Base-by-base conservation (phyloP, 371 early-diverging fungal genomes). In the Mucor sp. region DNA sequence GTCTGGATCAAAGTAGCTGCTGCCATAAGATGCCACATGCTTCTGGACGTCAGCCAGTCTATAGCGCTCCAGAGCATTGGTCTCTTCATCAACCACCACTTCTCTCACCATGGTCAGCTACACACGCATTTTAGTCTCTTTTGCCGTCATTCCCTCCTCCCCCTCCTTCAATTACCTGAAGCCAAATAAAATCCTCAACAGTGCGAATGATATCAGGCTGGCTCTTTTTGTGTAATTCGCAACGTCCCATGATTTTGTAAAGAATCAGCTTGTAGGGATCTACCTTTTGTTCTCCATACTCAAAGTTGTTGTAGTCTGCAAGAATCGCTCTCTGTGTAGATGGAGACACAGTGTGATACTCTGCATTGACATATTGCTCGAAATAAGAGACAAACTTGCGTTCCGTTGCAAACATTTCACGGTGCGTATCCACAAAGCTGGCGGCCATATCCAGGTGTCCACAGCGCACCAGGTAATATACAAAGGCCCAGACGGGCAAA, bases 251-350 rank as follows among this genome's bases (percentile, higher is more conserved):
- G 14, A 94, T 87, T 76, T 93, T 94, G 81, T 91, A 93, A 15
- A 96, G 64, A 11, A 94, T 89, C 11, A 88, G 75, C 75, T 95
- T 95, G 85, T 90, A 96, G 27, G 92, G 93, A 65, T 96, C 96
- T 6, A 80, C 82, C 1, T 74, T 66, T 19, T 73, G 77, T 17
- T 77, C 73, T 17, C 74, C 79, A 60, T 83, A 79, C 8, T 73
- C 76, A 33, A 82, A 73, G 48, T 71, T 69, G 58, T 77, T 68
- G 35, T 69, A 70, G 15, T 70, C 69, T 12, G 62, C 59, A 15
- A 67, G 60, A 19, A 74, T 74, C 14, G 58, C 60, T 33, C 66
- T 65, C 56, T 58, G 60, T 6, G 67, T 69, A 30, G 48, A 1
- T 60, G 59, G 60, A 3, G 73, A 66, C 27, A 69, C 57, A 32